Conservation (phyloP, 345 rosid genomes). For the Eucalyptus microcorys region DNA sequence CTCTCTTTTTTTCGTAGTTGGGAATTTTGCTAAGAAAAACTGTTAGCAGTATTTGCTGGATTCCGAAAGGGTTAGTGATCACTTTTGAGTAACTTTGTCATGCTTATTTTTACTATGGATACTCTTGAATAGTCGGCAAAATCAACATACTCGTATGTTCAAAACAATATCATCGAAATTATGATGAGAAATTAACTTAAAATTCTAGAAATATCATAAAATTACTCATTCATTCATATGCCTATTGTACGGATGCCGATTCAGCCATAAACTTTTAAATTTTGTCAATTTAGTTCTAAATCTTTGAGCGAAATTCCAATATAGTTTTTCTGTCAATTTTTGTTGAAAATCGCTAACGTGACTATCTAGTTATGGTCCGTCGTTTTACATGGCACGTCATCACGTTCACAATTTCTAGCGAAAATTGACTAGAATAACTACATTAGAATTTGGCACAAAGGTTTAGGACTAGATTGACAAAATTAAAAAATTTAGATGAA, state of each 20-base stretch:
- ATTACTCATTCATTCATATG: not conserved
- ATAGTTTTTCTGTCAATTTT: not conserved
- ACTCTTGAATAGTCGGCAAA: not conserved
- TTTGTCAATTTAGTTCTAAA: not conserved
- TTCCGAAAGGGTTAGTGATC: not conserved
- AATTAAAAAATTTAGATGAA: not conserved
- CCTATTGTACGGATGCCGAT: not conserved
- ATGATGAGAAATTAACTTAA: not conserved
- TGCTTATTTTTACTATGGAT: not conserved
- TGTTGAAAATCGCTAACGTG: fast-evolving
- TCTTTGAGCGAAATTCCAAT: not conserved
- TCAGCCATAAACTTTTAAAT: not conserved
- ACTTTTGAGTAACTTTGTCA: not conserved
- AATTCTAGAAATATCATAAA: not conserved
- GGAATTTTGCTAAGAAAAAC: not conserved
- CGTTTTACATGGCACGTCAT: fast-evolving
- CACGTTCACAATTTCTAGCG: not conserved
- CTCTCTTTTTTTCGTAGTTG: not conserved
- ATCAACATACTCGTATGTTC: not conserved
- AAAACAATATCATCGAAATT: not conserved
- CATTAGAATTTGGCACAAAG: not conserved
- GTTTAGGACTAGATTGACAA: not conserved
- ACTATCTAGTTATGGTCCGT: not conserved
- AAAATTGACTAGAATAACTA: not conserved
- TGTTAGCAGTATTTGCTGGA: not conserved